Base-by-base conservation (phyloP, 768 basidiomycete species). In the Leucosporidium scottii region DNA sequence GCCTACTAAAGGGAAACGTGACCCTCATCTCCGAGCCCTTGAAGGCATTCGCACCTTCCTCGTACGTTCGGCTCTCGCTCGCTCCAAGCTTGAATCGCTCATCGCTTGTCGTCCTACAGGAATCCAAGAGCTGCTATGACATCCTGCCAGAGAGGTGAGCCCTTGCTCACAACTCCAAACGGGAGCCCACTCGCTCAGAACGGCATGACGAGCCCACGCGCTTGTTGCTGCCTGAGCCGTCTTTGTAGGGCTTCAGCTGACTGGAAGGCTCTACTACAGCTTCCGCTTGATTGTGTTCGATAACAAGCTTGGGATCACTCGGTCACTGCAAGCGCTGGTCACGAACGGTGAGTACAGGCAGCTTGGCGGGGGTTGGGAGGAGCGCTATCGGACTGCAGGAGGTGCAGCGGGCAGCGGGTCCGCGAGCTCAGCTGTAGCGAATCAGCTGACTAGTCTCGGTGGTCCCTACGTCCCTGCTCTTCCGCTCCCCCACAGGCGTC, bases 271-370 rank as follows among this genome's bases (percentile, higher is more conserved):
- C 8, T 13, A 44, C 39, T 44, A 44, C 39, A 44, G 39, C 39
- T 44, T 44, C 39, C 39, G 94, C 74, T 83, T 98, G 75, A 97
- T 99, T 77, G 93, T 98, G 30, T 85, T 99, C 64, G 96, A 99
- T 79, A 93, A 89, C 56, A 89, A 91, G 78, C 84, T 99, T 74
- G 92, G 89, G 76, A 93, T 98, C 62, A 94, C 93, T 81, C 92
- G 93, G 78, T 93, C 93, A 18, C 79, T 99, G 39, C 85, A 92
- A 77, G 94, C 88, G 75, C 84, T 93, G 13, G 82, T 81, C 31
- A 76, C 80, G 48, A 96, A 96, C 78, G 80, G 81, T 81, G 36
- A 69, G 79, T 73, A 31, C 13, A 13, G 4, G 27, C 51, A 28
- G 23, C 50, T 50, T 9, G 21, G 50, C 25, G 53, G 6, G 54